These are phyloP conservation scores for Kodamaea leandrae DNA, from an alignment of 805 yeast species.

Conservation along the genomic window DNA sequence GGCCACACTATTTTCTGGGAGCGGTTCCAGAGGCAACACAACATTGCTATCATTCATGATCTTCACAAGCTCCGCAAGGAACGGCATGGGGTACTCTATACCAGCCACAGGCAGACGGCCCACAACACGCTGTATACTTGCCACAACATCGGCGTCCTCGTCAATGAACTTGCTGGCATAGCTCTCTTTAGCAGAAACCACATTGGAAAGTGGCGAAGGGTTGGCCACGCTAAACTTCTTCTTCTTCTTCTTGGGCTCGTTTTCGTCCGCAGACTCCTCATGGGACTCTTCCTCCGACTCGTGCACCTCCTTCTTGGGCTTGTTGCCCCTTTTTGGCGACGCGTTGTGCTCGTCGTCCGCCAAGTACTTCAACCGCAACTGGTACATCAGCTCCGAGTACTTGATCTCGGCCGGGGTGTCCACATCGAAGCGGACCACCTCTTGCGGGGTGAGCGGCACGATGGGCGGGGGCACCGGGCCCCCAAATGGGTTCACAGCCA, in stretches of 20 bases:
- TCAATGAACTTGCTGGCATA: conserved; percentile 3
- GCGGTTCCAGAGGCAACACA: conserved; percentile 4
- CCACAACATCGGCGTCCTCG: background rate
- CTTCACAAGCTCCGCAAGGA: background rate
- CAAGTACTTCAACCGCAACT: conserved; percentile 38
- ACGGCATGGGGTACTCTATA: too few species aligned
- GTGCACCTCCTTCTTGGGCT: conserved; percentile 22
- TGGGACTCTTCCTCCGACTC: conserved; percentile 10
- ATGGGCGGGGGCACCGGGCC: conserved; percentile 27
- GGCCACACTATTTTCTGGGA: conserved; percentile 16
- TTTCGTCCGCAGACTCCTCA: conserved; percentile 10
- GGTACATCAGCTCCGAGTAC: conserved; percentile 49
- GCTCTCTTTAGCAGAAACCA: conserved; percentile 5
- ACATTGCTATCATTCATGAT: conserved; percentile 1
- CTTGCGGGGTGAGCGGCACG: conserved; percentile 28
- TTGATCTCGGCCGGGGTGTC: conserved; percentile 50
- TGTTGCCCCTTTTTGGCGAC: conserved; percentile 33
- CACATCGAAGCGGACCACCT: conserved; percentile 34
- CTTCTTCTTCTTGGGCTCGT: conserved; percentile 6
- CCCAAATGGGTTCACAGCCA: conserved; percentile 61
- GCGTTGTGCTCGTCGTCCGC: conserved; percentile 38
- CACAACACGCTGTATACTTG: too few species aligned
- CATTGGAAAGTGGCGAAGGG: conserved; percentile 11
- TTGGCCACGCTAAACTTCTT: conserved; percentile 3
- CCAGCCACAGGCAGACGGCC: too few species aligned